Base-by-base conservation (phyloP, 164 flowering plant genomes). In the Santalum album region DNA sequence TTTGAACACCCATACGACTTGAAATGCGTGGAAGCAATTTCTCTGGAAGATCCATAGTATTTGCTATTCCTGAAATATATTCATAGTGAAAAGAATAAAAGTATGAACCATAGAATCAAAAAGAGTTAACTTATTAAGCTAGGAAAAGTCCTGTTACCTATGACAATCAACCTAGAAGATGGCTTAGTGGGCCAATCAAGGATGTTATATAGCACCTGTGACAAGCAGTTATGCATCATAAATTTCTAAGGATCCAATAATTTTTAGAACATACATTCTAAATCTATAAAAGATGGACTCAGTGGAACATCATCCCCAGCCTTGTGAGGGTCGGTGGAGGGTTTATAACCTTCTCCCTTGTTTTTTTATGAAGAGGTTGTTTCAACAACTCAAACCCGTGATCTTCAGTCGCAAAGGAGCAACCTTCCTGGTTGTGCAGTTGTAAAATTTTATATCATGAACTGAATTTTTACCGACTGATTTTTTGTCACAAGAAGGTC, bases 11-110 rank as follows among this genome's bases (percentile, higher is more conserved):
- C 98, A 91, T 81, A 1, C 95, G 88, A 54, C 98, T 91, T 55
- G 98, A 88, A 59, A 88, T 91, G n/a, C 95, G 87, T 23, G 96
- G 98, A 65, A 88, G 91, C 69, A 91, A 65, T 79, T 91, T 91
- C 72, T 91, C 98, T 58, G 96, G 96, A 67, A 91, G 96, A 74
- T 91, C 96, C 98, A 91, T 91, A 12, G 98, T 91, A 69, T 91
- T 91, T 65, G 98, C 94, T 70, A 91, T 86, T 15, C 95, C 98
- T 91, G 74, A 51, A 75, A 38, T 27, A 36, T 26, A 26, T 25
- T 19, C 38, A 32, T 20, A 54, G 29, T 24, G 35, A 34, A 25
- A 20, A 50, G 16, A 0, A 27, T 12, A 26, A 20, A 27, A 51
- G 3, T 12, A 20, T n/a, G 19, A 11, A 32, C 6, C 7, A 19